A percentile compares a stretch with the other conserved stretches of the same genome.
phyloP scores from a whole-genome alignment of 2,329 filamentous ascomycete genomes.

The Fusarium metavorans region DNA sequence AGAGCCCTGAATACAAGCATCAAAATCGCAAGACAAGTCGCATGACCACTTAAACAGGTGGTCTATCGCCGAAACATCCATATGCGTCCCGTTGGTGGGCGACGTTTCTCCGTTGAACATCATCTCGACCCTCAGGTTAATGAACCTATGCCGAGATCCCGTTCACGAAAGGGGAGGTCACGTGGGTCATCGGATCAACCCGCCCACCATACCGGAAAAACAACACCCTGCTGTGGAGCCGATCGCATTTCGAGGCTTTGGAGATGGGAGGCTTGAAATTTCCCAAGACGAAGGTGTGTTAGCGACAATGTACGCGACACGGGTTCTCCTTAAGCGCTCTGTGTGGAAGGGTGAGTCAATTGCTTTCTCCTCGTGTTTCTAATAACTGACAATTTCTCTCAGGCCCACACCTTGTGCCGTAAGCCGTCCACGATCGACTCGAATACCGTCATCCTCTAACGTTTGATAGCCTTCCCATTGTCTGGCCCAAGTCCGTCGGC shows the following conservation, averaged over 20 bases:
- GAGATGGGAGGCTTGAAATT: constrained; percentile 36
- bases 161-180: constrained; percentile 10
- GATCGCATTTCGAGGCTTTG: constrained; percentile 35
- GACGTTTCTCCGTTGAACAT: constrained; percentile 26
- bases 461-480: constrained; percentile 70
- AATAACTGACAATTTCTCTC: constrained; percentile 32
- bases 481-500: constrained; percentile 67
- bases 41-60: constrained; percentile 5
- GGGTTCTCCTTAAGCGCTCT: constrained; percentile 77
- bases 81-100: constrained; percentile 33
- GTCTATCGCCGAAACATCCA: constrained; percentile 23
- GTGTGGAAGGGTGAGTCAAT: constrained; percentile 83
- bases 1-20: too few species aligned
- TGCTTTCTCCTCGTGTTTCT: background rate
- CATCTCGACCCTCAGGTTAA: constrained; percentile 16
- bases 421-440: constrained; percentile 46
- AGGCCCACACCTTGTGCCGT: constrained; percentile 68
- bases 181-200: constrained; percentile 30
- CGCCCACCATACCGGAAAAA: constrained; percentile 27
- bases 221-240: constrained; percentile 1
- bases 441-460: constrained; percentile 40
- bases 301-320: constrained; percentile 75
- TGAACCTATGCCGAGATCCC: constrained; percentile 24
- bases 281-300: constrained; percentile 38
- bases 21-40: constrained; percentile 9